These are phyloP conservation scores for Talaromyces amestolkiae DNA, from an alignment of 2,329 filamentous ascomycete genomes.

Conservation along the genomic window DNA sequence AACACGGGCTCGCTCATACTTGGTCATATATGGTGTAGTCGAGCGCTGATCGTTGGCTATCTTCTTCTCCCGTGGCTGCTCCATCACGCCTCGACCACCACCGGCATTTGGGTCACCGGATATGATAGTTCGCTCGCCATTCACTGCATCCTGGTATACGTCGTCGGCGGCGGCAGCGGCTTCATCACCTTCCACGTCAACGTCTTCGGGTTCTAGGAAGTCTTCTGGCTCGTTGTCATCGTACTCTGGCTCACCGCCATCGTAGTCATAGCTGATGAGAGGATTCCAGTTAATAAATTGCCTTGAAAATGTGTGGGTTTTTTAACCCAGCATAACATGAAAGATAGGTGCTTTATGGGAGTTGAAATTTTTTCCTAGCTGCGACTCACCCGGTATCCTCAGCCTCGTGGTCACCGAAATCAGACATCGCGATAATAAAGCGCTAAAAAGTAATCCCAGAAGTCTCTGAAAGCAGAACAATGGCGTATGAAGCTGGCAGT, in stretches of 20 bases:
- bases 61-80: slow-evolving; percentile 71
- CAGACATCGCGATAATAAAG: slow-evolving; percentile 58
- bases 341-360: not conserved
- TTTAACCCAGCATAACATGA: not conserved
- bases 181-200: slow-evolving; percentile 56
- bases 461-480: not conserved
- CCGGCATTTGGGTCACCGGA: slow-evolving; percentile 54
- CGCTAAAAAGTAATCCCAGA: not conserved
- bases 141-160: slow-evolving; percentile 34
- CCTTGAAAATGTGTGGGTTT: slow-evolving; percentile 1
- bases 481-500: not conserved
- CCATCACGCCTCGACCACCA: slow-evolving; percentile 53
- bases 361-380: not conserved
- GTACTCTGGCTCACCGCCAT: slow-evolving; percentile 60
- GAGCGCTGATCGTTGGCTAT: slow-evolving; percentile 83
- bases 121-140: slow-evolving; percentile 43
- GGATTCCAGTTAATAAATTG: slow-evolving; percentile 27
- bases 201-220: slow-evolving; percentile 56
- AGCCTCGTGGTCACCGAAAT: slow-evolving; percentile 67
- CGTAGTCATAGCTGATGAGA: slow-evolving; percentile 46
- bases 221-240: slow-evolving; percentile 66
- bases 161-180: slow-evolving; percentile 32
- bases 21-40: slow-evolving; percentile 98
- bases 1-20: slow-evolving; percentile 94
- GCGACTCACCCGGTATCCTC: slow-evolving; percentile 56